These are phyloP conservation scores for Amanita thiersii DNA, from an alignment of 768 basidiomycete species.

Conservation along the genomic window DNA sequence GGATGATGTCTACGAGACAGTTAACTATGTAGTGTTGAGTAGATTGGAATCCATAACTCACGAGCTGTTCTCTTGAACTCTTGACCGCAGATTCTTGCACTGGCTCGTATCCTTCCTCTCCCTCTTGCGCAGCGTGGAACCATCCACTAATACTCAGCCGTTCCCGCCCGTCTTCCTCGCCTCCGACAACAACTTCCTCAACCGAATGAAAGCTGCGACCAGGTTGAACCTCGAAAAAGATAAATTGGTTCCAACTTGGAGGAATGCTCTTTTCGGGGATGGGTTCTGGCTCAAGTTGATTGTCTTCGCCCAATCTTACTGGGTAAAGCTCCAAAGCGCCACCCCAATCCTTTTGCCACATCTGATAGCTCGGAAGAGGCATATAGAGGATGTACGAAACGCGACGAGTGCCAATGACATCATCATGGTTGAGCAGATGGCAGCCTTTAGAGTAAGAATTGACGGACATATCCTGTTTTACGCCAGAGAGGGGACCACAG, in stretches of 20 bases:
- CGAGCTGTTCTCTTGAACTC: conserved; percentile 90
- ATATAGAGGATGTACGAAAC: conserved; percentile 98
- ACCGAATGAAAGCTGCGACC: conserved; percentile 95
- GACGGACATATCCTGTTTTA: conserved; percentile 92
- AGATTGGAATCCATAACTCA: conserved; percentile 33
- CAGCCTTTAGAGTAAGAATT: conserved; percentile 88
- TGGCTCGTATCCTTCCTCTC: conserved; percentile 77
- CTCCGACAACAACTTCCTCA: conserved; percentile 88
- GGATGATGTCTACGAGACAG: conserved; percentile 29
- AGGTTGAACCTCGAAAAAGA: conserved; percentile 90
- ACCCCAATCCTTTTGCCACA: conserved; percentile 88
- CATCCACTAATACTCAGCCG: conserved; percentile 91
- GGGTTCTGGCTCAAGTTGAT: conserved; percentile 59
- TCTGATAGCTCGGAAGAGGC: conserved; percentile 63
- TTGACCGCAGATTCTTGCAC: conserved; percentile 44
- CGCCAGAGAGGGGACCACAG: conserved; percentile 85
- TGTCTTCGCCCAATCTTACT: conserved; percentile 47
- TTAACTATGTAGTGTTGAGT: conserved; percentile 3
- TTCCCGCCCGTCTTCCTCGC: conserved; percentile 58
- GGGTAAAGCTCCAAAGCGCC: conserved; percentile 94
- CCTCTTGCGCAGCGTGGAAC: conserved; percentile 91
- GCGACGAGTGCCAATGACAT: conserved; percentile 89
- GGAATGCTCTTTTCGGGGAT: conserved; percentile 61
- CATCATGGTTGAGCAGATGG: conserved; percentile 96
- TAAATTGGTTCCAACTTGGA: conserved; percentile 85